Evolutionary conservation across 1,139 yeast genomes (phyloP).

Genomic region (Protomyces inundatus): DNA sequence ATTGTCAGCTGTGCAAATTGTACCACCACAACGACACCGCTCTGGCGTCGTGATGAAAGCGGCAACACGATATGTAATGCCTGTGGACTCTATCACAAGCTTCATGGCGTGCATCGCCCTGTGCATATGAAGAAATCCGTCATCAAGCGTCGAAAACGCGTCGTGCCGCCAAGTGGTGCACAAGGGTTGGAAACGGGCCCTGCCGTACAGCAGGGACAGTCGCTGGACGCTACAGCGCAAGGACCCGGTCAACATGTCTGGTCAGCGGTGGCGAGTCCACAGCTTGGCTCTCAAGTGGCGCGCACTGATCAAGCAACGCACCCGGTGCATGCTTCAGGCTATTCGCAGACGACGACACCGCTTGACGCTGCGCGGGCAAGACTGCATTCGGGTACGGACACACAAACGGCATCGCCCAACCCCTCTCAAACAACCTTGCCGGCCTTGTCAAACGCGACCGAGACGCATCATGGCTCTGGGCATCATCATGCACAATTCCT

Average conservation of each 20-base stretch:
- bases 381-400: no score
- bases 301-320: no score
- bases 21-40: conserved; percentile 76
- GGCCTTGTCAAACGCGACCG: no score
- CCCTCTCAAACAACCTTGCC: no score
- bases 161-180: conserved; percentile 10
- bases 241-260: background rate
- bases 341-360: no score
- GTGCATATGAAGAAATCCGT: conserved; percentile 66
- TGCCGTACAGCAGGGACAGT: no score
- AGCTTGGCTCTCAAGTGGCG: background rate
- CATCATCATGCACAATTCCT: background rate
- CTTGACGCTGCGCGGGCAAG: no score
- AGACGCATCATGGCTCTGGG: no score
- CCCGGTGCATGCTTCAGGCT: no score
- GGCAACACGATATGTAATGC: conserved; percentile 84
- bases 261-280: background rate
- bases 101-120: conserved; percentile 77
- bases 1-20: conserved; percentile 47
- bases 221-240: background rate
- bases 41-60: conserved; percentile 77
- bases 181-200: no score
- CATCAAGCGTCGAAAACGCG: conserved; percentile 56
- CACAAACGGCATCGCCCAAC: no score
- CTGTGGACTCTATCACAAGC: conserved; percentile 66